These are phyloP conservation scores for Dioszegia hungarica DNA, from an alignment of 768 basidiomycete species.

Conservation along the genomic window DNA sequence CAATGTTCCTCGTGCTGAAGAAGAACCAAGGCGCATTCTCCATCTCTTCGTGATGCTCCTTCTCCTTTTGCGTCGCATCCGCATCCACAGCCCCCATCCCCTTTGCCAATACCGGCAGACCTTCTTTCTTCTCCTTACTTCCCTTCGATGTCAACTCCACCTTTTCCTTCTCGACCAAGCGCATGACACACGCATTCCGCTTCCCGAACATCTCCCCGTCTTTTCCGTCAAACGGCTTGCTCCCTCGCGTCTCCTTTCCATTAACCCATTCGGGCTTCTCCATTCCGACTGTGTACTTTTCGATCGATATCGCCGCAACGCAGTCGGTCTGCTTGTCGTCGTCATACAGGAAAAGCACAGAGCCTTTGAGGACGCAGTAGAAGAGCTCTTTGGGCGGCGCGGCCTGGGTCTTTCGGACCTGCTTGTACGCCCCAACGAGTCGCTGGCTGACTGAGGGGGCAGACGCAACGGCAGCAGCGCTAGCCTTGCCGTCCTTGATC, in stretches of 20 bases:
- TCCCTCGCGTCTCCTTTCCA: slow-evolving; percentile 53
- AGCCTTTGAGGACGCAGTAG: slow-evolving; percentile 87
- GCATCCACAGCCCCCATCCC: slow-evolving; percentile 51
- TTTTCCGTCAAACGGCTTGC: slow-evolving; percentile 22
- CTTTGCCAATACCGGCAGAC: slow-evolving; percentile 26
- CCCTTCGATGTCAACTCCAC: neutral
- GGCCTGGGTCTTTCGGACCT: slow-evolving; percentile 21
- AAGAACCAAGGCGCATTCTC: slow-evolving; percentile 77
- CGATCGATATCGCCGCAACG: slow-evolving; percentile 80
- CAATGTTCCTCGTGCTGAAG: slow-evolving; percentile 69
- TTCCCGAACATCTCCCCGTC: slow-evolving; percentile 82
- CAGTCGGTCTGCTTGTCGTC: slow-evolving; percentile 87
- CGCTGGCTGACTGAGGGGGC: slow-evolving; percentile 25
- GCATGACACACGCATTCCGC: slow-evolving; percentile 67
- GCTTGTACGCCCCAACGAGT: slow-evolving; percentile 30
- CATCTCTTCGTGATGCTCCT: slow-evolving; percentile 47
- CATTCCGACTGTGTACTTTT: slow-evolving; percentile 69
- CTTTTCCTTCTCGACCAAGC: slow-evolving; percentile 10
- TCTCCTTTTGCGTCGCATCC: slow-evolving; percentile 48
- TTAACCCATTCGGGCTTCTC: slow-evolving; percentile 53
- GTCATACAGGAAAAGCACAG: slow-evolving; percentile 86
- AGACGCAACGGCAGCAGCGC: neutral
- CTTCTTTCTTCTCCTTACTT: slow-evolving; percentile 13
- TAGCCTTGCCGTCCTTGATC: slow-evolving; percentile 4
- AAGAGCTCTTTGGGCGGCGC: slow-evolving; percentile 80